Evolutionary conservation across 2,329 filamentous ascomycete genomes (phyloP).

Genomic region (Neonectria ditissima): DNA sequence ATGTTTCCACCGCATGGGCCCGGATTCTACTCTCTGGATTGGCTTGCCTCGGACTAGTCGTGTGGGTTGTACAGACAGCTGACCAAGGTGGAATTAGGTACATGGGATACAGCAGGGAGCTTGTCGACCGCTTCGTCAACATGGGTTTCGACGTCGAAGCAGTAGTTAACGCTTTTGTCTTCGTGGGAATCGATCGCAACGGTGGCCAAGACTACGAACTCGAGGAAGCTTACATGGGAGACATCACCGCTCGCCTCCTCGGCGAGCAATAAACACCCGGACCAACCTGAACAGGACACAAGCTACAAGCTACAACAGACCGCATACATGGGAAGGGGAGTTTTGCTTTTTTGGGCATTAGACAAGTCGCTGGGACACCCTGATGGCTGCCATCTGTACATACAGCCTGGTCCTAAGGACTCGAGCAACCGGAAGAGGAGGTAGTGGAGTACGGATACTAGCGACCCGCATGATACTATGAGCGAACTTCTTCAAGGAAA

Average conservation of each 20-base stretch:
- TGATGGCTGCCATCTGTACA: conserved; percentile 21
- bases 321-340: conserved; percentile 42
- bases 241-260: conserved; percentile 86
- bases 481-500: background rate
- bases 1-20: conserved; percentile 29
- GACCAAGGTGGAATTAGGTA: conserved; percentile 67
- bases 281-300: background rate
- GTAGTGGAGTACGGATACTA: background rate
- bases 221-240: conserved; percentile 91
- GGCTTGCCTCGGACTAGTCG: background rate
- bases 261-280: conserved; percentile 72
- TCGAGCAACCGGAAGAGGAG: background rate
- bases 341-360: conserved; percentile 33
- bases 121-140: conserved; percentile 84
- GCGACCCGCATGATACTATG: background rate
- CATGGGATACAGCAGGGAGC: conserved; percentile 84
- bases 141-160: conserved; percentile 93
- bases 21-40: background rate
- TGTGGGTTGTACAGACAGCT: background rate
- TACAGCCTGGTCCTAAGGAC: conserved; percentile 2
- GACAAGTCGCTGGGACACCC: conserved; percentile 12
- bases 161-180: conserved; percentile 88
- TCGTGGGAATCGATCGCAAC: conserved; percentile 83
- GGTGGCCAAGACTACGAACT: conserved; percentile 84
- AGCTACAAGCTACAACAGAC: conserved; percentile 17